Evolutionary conservation across 2,329 filamentous ascomycete species (phyloP).

Genomic region (Ceratocystis albifundus): DNA sequence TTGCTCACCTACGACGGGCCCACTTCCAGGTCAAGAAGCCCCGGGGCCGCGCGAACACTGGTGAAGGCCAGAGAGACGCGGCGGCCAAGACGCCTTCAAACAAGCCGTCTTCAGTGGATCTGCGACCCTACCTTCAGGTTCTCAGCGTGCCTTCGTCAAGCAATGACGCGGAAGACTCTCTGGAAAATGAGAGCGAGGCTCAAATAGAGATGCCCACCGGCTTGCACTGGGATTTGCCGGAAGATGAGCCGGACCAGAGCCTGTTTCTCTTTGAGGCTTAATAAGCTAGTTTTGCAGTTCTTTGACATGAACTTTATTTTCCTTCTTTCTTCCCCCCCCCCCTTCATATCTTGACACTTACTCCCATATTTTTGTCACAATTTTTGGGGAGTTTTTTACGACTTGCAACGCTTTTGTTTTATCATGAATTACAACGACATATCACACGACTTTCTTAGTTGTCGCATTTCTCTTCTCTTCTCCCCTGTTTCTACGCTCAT

Average conservation of each 20-base stretch:
- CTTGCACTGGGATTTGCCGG: background rate
- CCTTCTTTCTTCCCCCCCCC: background rate
- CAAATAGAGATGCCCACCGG: background rate
- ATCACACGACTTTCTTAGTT: background rate
- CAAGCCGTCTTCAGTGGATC: constrained; percentile 19
- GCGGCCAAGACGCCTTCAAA: constrained; percentile 14
- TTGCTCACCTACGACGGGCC: constrained; percentile 73
- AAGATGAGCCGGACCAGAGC: background rate
- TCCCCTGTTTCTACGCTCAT: background rate
- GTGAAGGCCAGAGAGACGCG: constrained; percentile 25
- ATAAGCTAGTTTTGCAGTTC: background rate
- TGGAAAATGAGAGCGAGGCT: background rate
- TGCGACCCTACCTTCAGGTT: constrained; percentile 18
- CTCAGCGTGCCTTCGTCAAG: background rate
- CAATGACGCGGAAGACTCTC: constrained; percentile 9
- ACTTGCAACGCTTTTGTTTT: constrained; percentile 13
- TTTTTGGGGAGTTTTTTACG: constrained; percentile 12
- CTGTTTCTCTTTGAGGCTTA: constrained; percentile 1
- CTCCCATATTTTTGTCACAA: no score
- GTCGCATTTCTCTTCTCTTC: background rate
- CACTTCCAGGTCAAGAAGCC: constrained; percentile 64
- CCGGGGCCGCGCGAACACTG: constrained; percentile 31
- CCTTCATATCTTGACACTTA: no score
- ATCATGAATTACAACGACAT: background rate
- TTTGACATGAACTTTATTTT: background rate